Conservation (phyloP, 148 eudicot species). For the Fallopia convolvulus region DNA sequence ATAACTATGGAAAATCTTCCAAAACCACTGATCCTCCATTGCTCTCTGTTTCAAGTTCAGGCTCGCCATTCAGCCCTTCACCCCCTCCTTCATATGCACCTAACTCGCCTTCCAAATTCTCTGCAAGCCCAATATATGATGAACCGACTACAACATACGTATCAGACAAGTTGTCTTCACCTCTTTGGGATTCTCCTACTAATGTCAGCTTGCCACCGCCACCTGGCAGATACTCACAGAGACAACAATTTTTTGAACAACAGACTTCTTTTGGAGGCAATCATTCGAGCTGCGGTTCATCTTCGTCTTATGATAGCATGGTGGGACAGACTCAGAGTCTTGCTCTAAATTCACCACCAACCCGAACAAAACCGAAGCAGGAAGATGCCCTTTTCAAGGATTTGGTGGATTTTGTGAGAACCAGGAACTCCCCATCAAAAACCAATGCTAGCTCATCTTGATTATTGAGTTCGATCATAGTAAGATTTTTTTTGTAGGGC, state of each 20-base stretch:
- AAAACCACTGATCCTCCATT: slow-evolving; percentile 25
- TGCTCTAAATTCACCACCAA: slow-evolving; percentile 42
- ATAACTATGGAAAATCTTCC: slow-evolving; percentile 32
- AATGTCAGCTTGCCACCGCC: slow-evolving; percentile 63
- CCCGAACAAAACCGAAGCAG: slow-evolving; percentile 31
- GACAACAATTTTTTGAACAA: slow-evolving; percentile 75
- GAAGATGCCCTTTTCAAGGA: slow-evolving; percentile 80
- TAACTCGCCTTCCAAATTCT: slow-evolving; percentile 48
- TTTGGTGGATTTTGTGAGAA: slow-evolving; percentile 74
- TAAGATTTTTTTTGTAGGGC: background rate
- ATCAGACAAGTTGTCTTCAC: slow-evolving; percentile 38
- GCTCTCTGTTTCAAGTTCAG: slow-evolving; percentile 20
- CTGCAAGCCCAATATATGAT: slow-evolving; percentile 28
- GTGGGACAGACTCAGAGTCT: slow-evolving; percentile 59
- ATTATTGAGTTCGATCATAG: background rate
- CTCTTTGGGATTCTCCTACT: slow-evolving; percentile 52
- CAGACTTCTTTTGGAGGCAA: slow-evolving; percentile 31
- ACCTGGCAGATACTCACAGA: slow-evolving; percentile 64
- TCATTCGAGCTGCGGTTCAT: slow-evolving; percentile 44
- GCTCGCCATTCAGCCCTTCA: slow-evolving; percentile 27
- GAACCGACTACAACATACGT: slow-evolving; percentile 28
- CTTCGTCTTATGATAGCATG: slow-evolving; percentile 59
- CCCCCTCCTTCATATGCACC: slow-evolving; percentile 40
- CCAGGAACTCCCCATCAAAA: slow-evolving; percentile 38
- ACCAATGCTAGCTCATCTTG: slow-evolving; percentile 8